Base-by-base conservation (phyloP, 352 stramenopile genomes). In the Globisporangium alternatum region DNA sequence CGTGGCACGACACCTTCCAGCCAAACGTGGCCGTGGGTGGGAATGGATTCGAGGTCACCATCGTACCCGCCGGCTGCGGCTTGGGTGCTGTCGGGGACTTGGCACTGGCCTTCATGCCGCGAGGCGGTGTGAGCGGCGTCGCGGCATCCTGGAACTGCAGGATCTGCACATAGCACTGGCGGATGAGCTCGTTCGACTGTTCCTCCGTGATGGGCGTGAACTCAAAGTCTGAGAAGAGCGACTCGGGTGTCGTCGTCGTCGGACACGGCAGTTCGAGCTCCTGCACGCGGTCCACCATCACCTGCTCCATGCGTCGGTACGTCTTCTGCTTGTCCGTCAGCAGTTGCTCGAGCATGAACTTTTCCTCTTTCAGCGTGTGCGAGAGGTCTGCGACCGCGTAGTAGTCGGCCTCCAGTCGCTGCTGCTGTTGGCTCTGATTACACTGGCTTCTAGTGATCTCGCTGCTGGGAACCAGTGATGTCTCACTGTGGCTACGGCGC, bases 91-190 rank as follows among this genome's bases (percentile, higher is more conserved):
- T 9, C 21, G 15, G 2, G 33, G 25, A 39, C 35, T 58, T 57
- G 8, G 19, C 15, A 0, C 67, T 48, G 0, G 54, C 7, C 15
- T 28, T 60, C 44, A 88, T 68, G 21, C 56, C 64, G 19, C 64
- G 54, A 25, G 52, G 61, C 7, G 73, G 66, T 3, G 75, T 64
- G 21, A 81, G 66, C 6, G 76, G 74, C 56, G 77, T 79, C 15
- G 67, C 71, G n/a, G 73, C 70, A 58, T 78, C 64, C 59, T 88
- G 78, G 45, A 87, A 75, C 22, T 72, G 69, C 10, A 75, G 62
- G 58, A 88, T 84, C 69, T 79, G 70, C 48, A 85, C 67, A 60
- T 86, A 89, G 65, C 80, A 88, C 15, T 63, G 72, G 31, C 76
- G 80, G 56, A 88, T 84, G 44, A 77, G 56, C 17, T 77, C 78